phyloP scores from a whole-genome alignment of 768 basidiomycete genomes.

The Pleurotus sapidus region DNA sequence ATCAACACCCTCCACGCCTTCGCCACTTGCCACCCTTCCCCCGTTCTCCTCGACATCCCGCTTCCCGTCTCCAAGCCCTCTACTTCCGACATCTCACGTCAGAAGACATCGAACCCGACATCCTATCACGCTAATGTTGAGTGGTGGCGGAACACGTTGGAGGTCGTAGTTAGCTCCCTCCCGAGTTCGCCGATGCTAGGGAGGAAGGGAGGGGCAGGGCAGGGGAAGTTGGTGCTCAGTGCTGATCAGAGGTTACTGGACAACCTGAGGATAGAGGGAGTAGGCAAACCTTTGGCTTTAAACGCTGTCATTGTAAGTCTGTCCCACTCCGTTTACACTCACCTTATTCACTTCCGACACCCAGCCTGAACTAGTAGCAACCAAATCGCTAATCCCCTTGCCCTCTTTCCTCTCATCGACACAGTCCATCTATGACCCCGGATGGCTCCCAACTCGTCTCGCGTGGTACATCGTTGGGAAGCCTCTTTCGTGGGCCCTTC shows the following conservation, averaged over 20 bases:
- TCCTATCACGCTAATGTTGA: constrained; percentile 78
- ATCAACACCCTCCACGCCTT: constrained; percentile 1
- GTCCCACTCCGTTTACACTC: not conserved
- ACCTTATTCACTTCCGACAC: constrained; percentile 10
- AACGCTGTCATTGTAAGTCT: constrained; percentile 71
- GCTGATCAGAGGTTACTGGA: constrained; percentile 57
- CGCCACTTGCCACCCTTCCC: constrained; percentile 26
- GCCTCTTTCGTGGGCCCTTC: constrained; percentile 88
- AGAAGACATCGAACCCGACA: constrained; percentile 81
- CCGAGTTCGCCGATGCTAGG: no score
- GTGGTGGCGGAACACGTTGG: constrained; percentile 82
- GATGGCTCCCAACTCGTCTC: constrained; percentile 62
- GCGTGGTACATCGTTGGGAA: constrained; percentile 70
- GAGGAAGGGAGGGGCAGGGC: not conserved
- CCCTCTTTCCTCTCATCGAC: constrained; percentile 53
- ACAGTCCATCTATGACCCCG: constrained; percentile 64
- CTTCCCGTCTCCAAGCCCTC: constrained; percentile 67
- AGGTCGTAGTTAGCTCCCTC: constrained; percentile 47
- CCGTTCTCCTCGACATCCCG: constrained; percentile 47
- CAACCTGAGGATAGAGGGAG: constrained; percentile 58
- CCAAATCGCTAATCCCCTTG: constrained; percentile 42
- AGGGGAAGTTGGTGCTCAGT: constrained; percentile 55
- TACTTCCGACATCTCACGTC: constrained; percentile 87
- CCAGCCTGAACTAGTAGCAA: constrained; percentile 55
- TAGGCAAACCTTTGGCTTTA: constrained; percentile 73